Conservation (phyloP, 1,139 yeast genomes). For the Yamadazyma aaseri region DNA sequence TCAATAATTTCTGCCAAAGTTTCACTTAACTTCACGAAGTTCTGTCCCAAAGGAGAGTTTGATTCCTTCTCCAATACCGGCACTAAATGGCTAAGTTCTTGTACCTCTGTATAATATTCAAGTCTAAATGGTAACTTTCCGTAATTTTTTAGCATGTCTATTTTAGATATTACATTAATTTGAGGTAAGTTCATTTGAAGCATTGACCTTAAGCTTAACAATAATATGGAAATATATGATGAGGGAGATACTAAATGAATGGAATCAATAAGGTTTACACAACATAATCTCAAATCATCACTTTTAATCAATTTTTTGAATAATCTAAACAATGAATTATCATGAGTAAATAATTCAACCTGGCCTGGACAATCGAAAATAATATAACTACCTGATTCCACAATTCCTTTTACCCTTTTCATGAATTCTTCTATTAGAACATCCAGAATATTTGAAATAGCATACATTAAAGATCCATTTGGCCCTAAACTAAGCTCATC, state of each 20-base stretch:
- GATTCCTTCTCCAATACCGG: slow-evolving; percentile 70
- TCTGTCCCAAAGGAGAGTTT: slow-evolving; percentile 56
- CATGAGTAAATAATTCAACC: slow-evolving; percentile 49
- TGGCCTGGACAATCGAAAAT: slow-evolving; percentile 82
- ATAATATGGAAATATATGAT: slow-evolving; percentile 80
- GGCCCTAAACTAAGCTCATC: slow-evolving; percentile 81
- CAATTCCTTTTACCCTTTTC: slow-evolving; percentile 53
- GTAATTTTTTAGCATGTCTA: slow-evolving; percentile 74
- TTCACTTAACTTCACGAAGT: slow-evolving; percentile 69
- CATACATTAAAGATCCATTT: slow-evolving; percentile 91
- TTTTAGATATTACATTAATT: slow-evolving; percentile 67
- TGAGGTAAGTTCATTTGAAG: slow-evolving; percentile 47
- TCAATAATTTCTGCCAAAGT: slow-evolving; percentile 80
- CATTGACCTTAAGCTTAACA: slow-evolving; percentile 74
- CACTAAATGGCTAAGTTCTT: slow-evolving; percentile 66
- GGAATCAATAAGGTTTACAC: slow-evolving; percentile 86
- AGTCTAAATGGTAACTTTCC: slow-evolving; percentile 61
- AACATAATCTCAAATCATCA: slow-evolving; percentile 73
- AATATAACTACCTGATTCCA: slow-evolving; percentile 63
- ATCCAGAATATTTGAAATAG: slow-evolving; percentile 63
- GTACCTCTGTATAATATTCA: slow-evolving; percentile 90
- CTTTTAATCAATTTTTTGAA: slow-evolving; percentile 39
- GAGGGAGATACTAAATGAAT: slow-evolving; percentile 83
- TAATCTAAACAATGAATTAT: slow-evolving; percentile 36
- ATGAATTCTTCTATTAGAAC: slow-evolving; percentile 56